A percentile compares a stretch with the other conserved stretches of the same genome.
Conservation (phyloP, 2,329 filamentous ascomycete genomes). For the Neonectria ditissima region DNA sequence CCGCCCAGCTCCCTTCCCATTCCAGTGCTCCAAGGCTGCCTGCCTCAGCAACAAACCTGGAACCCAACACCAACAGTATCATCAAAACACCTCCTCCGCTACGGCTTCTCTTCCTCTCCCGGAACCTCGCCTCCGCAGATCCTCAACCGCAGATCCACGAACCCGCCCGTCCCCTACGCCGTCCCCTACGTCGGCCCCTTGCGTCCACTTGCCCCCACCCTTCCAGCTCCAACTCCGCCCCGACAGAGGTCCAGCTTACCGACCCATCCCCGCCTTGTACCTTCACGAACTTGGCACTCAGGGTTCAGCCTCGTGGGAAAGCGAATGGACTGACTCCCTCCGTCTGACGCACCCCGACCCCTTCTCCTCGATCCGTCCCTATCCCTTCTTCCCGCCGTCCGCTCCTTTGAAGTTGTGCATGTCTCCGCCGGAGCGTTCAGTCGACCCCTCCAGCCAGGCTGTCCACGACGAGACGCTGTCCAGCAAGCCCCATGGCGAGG, state of each 20-base stretch:
- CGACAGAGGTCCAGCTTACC: constrained; percentile 18
- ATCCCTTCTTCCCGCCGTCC: constrained; percentile 7
- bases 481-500: constrained; percentile 45
- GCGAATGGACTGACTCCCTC: constrained; percentile 40
- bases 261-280: constrained; percentile 19
- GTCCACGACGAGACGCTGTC: constrained; percentile 46
- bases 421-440: constrained; percentile 51
- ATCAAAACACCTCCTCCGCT: constrained; percentile 2
- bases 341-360: constrained; percentile 25
- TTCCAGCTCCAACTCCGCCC: constrained; percentile 6
- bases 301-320: constrained; percentile 27
- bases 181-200: background rate
- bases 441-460: constrained; percentile 44
- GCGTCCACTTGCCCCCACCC: constrained; percentile 25
- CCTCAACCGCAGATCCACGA: background rate
- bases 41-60: background rate
- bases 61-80: constrained; percentile 6
- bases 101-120: background rate
- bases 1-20: background rate
- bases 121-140: background rate
- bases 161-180: background rate
- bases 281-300: constrained; percentile 9
- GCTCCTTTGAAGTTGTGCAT: constrained; percentile 47
- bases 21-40: constrained; percentile 2
- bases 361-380: constrained; percentile 24